Percentiles rank a stretch among this genome's conserved stretches.
Evolutionary conservation across 352 stramenopile species (phyloP).

Genomic region (Phytophthora pini): DNA sequence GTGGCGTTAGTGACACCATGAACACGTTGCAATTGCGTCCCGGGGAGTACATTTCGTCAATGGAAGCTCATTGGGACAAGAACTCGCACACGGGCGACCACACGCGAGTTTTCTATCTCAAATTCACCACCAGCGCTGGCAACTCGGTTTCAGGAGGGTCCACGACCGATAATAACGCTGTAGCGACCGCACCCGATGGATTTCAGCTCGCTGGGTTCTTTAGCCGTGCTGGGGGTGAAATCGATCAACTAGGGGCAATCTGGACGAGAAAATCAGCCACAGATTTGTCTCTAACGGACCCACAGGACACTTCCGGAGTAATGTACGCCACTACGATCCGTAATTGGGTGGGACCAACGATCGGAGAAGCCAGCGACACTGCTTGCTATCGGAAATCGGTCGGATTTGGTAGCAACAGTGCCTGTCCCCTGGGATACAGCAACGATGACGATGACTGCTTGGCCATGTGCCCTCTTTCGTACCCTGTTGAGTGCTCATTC

Average conservation of each 20-base stretch:
- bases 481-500: constrained; percentile 50
- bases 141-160: constrained; percentile 9
- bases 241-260: constrained; percentile 23
- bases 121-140: constrained; percentile 9
- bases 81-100: constrained; percentile 5
- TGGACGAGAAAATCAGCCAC: constrained; percentile 18
- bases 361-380: constrained; percentile 16
- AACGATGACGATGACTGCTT: constrained; percentile 17
- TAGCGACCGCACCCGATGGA: constrained; percentile 5
- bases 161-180: neutral
- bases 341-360: constrained; percentile 26
- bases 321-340: constrained; percentile 12
- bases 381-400: constrained; percentile 24
- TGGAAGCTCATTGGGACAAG: constrained; percentile 11
- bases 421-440: constrained; percentile 15
- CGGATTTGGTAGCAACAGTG: constrained; percentile 1
- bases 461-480: constrained; percentile 47
- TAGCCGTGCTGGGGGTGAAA: constrained; percentile 8
- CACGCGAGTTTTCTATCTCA: constrained; percentile 22
- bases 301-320: neutral
- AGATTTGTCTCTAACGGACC: constrained; percentile 7
- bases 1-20: neutral
- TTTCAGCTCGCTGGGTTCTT: constrained; percentile 19
- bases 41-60: constrained; percentile 6
- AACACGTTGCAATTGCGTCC: constrained; percentile 3